Conservation (phyloP, 768 basidiomycete genomes). For the Jaapia argillacea region DNA sequence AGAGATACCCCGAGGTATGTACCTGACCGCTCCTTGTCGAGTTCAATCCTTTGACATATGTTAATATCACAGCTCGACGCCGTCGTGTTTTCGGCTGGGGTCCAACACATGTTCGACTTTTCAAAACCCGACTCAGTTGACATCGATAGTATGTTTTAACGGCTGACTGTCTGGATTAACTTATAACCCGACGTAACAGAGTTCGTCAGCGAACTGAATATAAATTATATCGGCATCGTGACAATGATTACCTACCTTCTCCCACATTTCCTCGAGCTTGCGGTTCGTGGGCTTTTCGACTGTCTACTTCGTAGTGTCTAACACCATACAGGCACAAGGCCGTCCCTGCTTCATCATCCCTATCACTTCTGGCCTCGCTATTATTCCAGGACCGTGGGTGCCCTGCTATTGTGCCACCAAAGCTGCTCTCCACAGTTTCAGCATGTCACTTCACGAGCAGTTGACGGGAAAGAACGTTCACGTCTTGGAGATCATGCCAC, state of each 20-base stretch:
- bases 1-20: slow-evolving; percentile 38
- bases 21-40: neutral
- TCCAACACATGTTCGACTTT: slow-evolving; percentile 41
- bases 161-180: too few relatives aligned
- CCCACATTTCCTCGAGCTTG: slow-evolving; percentile 45
- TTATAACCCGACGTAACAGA: too few relatives aligned
- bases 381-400: slow-evolving; percentile 31
- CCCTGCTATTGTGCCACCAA: slow-evolving; percentile 48
- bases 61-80: slow-evolving; percentile 36
- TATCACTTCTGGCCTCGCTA: slow-evolving; percentile 42
- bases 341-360: slow-evolving; percentile 38
- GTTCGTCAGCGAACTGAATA: slow-evolving; percentile 34
- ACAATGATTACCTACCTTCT: slow-evolving; percentile 36
- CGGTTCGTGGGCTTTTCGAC: slow-evolving; percentile 22
- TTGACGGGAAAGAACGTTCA: slow-evolving; percentile 39
- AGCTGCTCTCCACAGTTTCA: slow-evolving; percentile 45
- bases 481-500: slow-evolving; percentile 48
- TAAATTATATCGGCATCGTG: slow-evolving; percentile 46
- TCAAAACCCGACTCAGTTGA: slow-evolving; percentile 30
- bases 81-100: slow-evolving; percentile 40
- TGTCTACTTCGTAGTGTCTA: too few relatives aligned
- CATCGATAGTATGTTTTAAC: slow-evolving; percentile 29
- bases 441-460: slow-evolving; percentile 34
- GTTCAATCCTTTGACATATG: neutral
- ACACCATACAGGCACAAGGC: slow-evolving; percentile 26